Evolutionary conservation across 257 asterid species (phyloP).

Genomic region (Rehmannia glutinosa): DNA sequence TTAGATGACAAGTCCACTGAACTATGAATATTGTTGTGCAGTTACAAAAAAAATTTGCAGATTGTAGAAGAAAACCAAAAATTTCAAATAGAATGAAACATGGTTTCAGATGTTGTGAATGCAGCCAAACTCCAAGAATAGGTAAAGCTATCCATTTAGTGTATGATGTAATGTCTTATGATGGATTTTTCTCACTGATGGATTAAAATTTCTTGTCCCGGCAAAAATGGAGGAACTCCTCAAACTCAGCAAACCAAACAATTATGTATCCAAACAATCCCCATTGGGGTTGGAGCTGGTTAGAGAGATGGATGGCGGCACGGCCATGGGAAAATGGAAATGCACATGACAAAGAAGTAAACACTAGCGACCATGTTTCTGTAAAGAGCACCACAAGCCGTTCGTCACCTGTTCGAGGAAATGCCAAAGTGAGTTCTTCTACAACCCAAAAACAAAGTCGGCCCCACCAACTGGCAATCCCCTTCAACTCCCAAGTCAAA

Average conservation of each 20-base stretch:
- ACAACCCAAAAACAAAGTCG: constrained; percentile 30
- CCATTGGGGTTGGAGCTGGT: constrained; percentile 97
- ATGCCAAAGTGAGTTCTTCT: constrained; percentile 28
- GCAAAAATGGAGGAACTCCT: constrained; percentile 65
- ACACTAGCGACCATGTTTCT: constrained; percentile 25
- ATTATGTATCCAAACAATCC: constrained; percentile 80
- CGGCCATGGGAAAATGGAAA: constrained; percentile 58
- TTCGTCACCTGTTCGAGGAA: constrained; percentile 21
- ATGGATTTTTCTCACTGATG: too few species aligned
- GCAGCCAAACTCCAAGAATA: too few species aligned
- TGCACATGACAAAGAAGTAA: constrained; percentile 41
- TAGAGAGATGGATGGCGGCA: constrained; percentile 88
- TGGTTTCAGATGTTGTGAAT: too few species aligned
- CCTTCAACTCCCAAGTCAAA: constrained; percentile 60
- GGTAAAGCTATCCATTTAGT: too few species aligned
- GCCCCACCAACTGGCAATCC: constrained; percentile 48
- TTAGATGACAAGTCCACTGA: constrained; percentile 76
- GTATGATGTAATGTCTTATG: too few species aligned
- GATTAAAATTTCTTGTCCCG: constrained; percentile 16
- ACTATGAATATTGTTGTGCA: too few species aligned
- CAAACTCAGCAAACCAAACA: constrained; percentile 48
- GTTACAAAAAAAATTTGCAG: too few species aligned
- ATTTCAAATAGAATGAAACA: too few species aligned
- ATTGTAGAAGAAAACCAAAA: too few species aligned
- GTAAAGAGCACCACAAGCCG: constrained; percentile 30